Base-by-base conservation (phyloP, 1,139 yeast species). In the Scheffersomyces parashehatae region DNA sequence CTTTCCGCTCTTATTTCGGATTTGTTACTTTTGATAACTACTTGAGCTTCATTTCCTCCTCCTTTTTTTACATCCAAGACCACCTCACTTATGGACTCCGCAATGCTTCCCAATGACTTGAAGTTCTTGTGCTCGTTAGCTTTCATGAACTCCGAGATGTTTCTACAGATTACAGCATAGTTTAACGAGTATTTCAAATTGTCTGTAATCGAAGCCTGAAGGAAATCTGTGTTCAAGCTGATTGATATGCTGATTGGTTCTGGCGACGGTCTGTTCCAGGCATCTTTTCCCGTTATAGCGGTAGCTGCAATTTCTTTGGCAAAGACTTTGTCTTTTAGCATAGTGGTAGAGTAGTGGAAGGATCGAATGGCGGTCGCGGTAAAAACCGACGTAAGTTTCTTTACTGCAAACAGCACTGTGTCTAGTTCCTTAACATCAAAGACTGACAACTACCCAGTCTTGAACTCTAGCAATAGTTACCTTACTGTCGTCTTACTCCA, bases 151-250 rank as follows among this genome's bases (percentile, higher is more conserved):
- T 74, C 71, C 33, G 77, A 63, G 31, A 88, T 70, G 39, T 82
- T 80, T 41, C 89, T 71, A 3, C 91, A 81, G 11, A 91, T 78
- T 10, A 83, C 91, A 1, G 96, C 97, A 64, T 91, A 91, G 64
- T 90, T 91, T 51, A 91, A 76, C 5, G 96, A 86, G 58, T 86
- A 82, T 46, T 81, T 79, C 54, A 91, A 72, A 59, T 89, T 90
- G 62, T 91, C 98, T 0, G 85, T 80, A 11, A 69, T 67, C 9
- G 93, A 83, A 6, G 96, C 91, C 46, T 76, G 70, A 30, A 78
- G 73, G 54, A 90, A 87, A 57, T 85, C 83, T 0, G 96, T 88
- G 35, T 70, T 70, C 48, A 89, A 73, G 44, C 75, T 72, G 20
- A 87, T 70, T 3, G 85, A 76, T 9, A 88, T 72, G 5, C 70